Percentiles rank a stretch among this genome's conserved stretches.
phyloP scores from a whole-genome alignment of 2,329 filamentous ascomycete species.

The Fusarium sororula region DNA sequence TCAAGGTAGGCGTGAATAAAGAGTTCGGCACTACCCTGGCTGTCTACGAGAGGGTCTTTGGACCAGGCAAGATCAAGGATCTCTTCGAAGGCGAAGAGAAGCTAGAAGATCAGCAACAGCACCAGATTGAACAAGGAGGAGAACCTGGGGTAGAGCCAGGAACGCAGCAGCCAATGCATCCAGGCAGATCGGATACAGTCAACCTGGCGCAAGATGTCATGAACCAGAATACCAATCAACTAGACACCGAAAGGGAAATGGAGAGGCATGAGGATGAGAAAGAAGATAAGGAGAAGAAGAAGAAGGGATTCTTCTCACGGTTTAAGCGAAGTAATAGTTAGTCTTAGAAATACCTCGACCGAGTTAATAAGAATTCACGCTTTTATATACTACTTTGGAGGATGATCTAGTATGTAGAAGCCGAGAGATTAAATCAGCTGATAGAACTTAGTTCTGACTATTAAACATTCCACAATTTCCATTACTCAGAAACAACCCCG shows the following conservation, averaged over 20 bases:
- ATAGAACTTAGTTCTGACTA: too few species aligned
- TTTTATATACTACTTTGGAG: not conserved
- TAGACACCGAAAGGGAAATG: constrained; percentile 53
- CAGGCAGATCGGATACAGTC: constrained; percentile 52
- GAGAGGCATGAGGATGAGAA: constrained; percentile 12
- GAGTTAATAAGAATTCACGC: too few species aligned
- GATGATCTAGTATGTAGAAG: not conserved
- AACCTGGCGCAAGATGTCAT: constrained; percentile 61
- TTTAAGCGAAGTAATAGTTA: constrained; percentile 13
- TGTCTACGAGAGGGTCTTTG: constrained; percentile 61
- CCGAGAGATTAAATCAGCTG: too few species aligned
- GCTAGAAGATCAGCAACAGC: not conserved
- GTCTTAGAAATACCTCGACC: fast-evolving
- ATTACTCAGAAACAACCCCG: too few species aligned
- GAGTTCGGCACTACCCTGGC: constrained; percentile 64
- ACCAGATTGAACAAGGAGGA: not conserved
- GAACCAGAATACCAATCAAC: constrained; percentile 62
- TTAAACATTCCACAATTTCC: too few species aligned
- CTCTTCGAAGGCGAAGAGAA: constrained; percentile 55
- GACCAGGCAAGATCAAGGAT: constrained; percentile 60
- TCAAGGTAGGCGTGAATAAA: constrained; percentile 59
- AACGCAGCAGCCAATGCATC: not conserved
- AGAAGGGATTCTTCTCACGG: constrained; percentile 17
- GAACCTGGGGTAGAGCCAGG: not conserved
- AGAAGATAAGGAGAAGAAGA: constrained; percentile 19